A percentile compares a stretch with the other conserved stretches of the same genome.
Evolutionary conservation across 2,329 filamentous ascomycete genomes (phyloP).

Genomic region (Sarocladium strictum): DNA sequence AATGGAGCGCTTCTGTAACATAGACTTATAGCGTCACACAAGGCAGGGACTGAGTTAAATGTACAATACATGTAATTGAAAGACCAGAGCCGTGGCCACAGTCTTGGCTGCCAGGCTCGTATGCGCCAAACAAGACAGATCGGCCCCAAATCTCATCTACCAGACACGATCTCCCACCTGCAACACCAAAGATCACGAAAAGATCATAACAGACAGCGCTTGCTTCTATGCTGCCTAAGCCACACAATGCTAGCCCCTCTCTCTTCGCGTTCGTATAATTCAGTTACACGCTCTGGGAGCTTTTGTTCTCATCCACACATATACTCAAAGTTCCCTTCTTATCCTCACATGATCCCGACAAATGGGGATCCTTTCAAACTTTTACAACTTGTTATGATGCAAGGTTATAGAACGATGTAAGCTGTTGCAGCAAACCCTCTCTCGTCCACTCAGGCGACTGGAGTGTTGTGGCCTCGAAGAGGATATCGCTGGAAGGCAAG

Average conservation of each 20-base stretch:
- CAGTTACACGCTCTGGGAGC: conserved; percentile 5
- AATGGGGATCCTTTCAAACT: too few relatives aligned
- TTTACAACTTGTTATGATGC: neutral
- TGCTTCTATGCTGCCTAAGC: conserved; percentile 6
- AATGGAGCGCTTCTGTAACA: conserved; percentile 9
- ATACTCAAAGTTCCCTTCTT: neutral
- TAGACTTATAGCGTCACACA: conserved; percentile 6
- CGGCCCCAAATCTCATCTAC: neutral
- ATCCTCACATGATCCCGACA: neutral
- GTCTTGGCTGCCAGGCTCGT: neutral
- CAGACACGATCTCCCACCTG: neutral
- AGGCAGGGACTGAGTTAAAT: neutral
- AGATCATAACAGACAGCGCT: conserved; percentile 6
- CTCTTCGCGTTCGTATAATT: neutral
- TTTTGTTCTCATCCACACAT: neutral
- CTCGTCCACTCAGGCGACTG: conserved; percentile 55
- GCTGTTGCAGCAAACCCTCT: conserved; percentile 60
- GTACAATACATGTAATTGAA: conserved; percentile 12
- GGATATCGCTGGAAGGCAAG: conserved; percentile 59
- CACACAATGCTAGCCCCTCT: neutral
- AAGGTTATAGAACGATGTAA: conserved; percentile 49
- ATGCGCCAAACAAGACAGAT: neutral
- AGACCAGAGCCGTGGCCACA: neutral
- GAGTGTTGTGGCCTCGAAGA: conserved; percentile 63
- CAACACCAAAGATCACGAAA: conserved; percentile 10